Evolutionary conservation across 192 early-diverging fungal species (phyloP), one percentile per base, ranked within the genome.

Genomic region (Gamsiella multidivaricata): DNA sequence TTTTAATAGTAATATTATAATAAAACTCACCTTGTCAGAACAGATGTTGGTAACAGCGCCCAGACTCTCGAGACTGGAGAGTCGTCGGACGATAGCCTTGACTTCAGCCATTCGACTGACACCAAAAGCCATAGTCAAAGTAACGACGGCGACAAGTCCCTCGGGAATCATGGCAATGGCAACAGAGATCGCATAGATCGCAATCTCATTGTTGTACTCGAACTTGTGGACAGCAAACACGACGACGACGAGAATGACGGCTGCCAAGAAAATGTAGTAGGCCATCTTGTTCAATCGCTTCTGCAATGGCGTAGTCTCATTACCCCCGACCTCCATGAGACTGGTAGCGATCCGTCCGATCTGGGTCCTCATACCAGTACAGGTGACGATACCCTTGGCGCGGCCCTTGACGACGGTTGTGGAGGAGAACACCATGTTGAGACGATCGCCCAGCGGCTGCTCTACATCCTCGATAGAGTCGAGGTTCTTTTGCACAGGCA

Each of bases 41-140:
- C 97, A 98, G 72, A 98, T 94, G 73, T 94, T 92, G 42, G 94
- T 95, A 12, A 98, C 93, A 8, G 95, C 92, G 25, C 97, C 97
- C 12, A 98, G 81, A 31, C 91, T 91, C 86, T 98, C 97, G 2
- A 98, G 85, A 9, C 93, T 93, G 8, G 91, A 91, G 28, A 96
- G 82, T 73, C 94, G 94, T 62, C 95, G 90, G 10, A 98, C 95
- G 41, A 98, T 90, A 3, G 95, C 95, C 67, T 95, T 90, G 46
- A 88, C 85, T 54, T 88, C 85, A 26, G 97, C 93, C 94, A 98
- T 93, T 14, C 91, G 65, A 26, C 82, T 80, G 25, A 98, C 97
- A 72, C 95, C 95, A 58, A 97, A 82, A 9, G 95, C 94, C 91
- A 96, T 95, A 45, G 95, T 95, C 58, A 98, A 82, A 1, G 97